Base-by-base conservation (phyloP, 352 stramenopile species). In the Phytophthora brassicae region DNA sequence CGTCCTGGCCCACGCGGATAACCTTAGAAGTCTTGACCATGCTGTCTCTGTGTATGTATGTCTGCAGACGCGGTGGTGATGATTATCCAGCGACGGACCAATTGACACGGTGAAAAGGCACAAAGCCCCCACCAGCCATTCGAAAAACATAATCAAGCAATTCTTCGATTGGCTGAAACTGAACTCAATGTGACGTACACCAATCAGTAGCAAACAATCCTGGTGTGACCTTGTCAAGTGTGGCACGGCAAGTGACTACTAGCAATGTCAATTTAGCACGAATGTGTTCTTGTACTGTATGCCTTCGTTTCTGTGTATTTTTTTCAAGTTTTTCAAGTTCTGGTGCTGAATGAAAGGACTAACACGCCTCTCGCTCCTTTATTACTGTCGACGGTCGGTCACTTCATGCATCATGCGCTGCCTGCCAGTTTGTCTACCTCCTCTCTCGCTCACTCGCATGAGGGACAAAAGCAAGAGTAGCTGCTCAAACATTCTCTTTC, bases 21-120 rank as follows among this genome's bases (percentile, higher is more conserved):
- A 91, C 75, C 68, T 89, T 94, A 20, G 75, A 64, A 42, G 72
- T 66, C 75, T 93, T 93, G 62, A 56, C 67, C 84, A 93, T 92
- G 47, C 22, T 59, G 41, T 59, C 46, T 67, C 19, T 59, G 16
- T 58, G 29, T 51, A 6, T 5, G 24, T 45, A 28, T 50, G 19
- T 31, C 49, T 50, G n/a, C 31, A 22, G 36, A 20, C 4, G 26
- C 29, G 3, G n/a, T n/a, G 56, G 31, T 35, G 29, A 42, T 20
- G 41, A 23, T 57, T 58, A 54, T 60, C 38, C 23, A 50, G 60
- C 55, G 50, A 67, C 35, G 19, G 56, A 49, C 58, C 46, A 63
- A 66, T 63, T 59, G 60, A 59, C 36, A 36, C 20, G 9, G 38
- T 36, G 64, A 71, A 70, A 29, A 60, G 63, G 54, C 62, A 66